Base-by-base conservation (phyloP, 805 yeast species). In the Peterozyma toletana region DNA sequence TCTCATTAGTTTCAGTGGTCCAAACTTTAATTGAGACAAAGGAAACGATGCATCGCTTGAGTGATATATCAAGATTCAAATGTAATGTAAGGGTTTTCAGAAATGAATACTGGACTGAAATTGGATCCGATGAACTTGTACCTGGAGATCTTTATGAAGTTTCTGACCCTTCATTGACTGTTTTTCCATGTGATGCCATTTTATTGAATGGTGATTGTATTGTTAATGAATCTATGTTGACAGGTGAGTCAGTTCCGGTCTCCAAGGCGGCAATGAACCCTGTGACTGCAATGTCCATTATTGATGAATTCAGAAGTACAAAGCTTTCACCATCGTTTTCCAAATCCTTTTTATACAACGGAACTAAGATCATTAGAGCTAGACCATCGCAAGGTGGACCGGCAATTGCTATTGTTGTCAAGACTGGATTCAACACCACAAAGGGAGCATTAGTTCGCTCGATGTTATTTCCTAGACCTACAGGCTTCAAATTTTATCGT, bases 161-260 rank as follows among this genome's bases (percentile, higher is more conserved):
- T 33, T 81, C 89, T 1, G 97, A 90, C 55, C 95, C 97, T 0
- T 75, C 85, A 0, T 66, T 93, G 45, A 54, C 68, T 3, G 55
- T 74, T 1, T 71, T 91, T 39, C 99, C 99, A 0, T 89, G 96
- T 58, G 99, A 93, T 62, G 84, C 96, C 0, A 62, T 93, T 11
- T 68, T 93, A 40, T 64, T 91, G 15, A 78, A 89, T 31, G 99
- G 99, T 41, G 98, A 90, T 58, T 86, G 96, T 58, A 89, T 93
- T 43, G 85, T 93, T n/a, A 93, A 93, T 60, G 99, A 93, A 59
- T 86, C 97, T 5, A 93, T 93, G 96, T 71, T 93, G 16, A 93
- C 99, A 0, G 99, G 99, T 35, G 99, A 93, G 60, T 88, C 96
- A 42, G 97, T 93, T 1, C 99, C 99, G 0, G 96, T 93, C 2